Percentiles rank a stretch among this genome's conserved stretches.
Evolutionary conservation across 83 land plant genomes (phyloP).

Genomic region (Diphasiastrum complanatum): DNA sequence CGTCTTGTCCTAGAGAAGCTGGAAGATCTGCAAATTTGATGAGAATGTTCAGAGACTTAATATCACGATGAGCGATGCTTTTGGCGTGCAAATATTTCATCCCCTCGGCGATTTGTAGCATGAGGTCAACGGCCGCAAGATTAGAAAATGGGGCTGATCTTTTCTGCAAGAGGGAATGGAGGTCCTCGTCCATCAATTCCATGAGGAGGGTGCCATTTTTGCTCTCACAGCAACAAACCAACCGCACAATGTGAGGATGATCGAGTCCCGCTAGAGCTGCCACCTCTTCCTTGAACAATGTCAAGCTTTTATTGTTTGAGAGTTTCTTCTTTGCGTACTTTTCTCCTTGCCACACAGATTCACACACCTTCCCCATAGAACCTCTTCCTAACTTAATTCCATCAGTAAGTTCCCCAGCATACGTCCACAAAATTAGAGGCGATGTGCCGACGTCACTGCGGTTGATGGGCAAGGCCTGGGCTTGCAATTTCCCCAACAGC

Average conservation of each 20-base stretch:
- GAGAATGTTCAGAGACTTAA: not conserved
- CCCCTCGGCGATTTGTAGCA: not conserved
- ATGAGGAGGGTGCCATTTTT: not conserved
- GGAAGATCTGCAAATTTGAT: not conserved
- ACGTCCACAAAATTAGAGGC: too few species aligned
- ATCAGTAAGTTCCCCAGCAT: not conserved
- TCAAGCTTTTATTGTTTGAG: not conserved
- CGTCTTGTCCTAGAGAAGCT: not conserved
- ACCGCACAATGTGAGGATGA: not conserved
- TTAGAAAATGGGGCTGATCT: not conserved
- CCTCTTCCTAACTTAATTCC: not conserved
- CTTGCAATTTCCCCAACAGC: conserved; percentile 1
- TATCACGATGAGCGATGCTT: not conserved
- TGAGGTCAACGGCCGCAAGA: not conserved
- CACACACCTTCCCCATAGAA: not conserved
- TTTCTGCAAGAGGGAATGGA: not conserved
- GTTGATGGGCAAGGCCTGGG: too few species aligned
- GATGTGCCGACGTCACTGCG: too few species aligned
- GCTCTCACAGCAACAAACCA: not conserved
- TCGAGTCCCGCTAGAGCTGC: not conserved
- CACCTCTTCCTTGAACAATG: not conserved
- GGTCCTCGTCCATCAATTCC: too few species aligned
- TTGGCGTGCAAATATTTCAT: conserved; percentile 1
- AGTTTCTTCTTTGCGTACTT: not conserved
- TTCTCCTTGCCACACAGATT: not conserved